These are phyloP conservation scores for Metschnikowia hibisci DNA, from an alignment of 805 yeast species.

Conservation along the genomic window DNA sequence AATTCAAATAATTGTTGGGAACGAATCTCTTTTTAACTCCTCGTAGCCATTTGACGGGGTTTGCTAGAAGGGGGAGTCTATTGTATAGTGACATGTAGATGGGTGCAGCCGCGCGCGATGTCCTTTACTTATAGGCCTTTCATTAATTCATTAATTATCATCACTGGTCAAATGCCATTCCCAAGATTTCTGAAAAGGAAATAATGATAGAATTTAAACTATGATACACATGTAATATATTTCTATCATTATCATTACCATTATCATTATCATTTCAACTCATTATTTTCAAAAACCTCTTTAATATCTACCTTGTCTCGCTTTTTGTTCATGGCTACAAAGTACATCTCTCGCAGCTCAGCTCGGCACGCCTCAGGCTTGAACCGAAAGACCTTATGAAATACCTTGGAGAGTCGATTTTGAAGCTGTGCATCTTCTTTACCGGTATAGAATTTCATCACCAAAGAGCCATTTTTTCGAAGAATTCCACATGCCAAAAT, in stretches of 20 bases:
- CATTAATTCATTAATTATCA: no score
- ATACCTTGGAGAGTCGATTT: slow-evolving; percentile 51
- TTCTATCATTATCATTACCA: no score
- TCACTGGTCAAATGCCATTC: no score
- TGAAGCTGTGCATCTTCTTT: slow-evolving; percentile 69
- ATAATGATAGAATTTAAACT: no score
- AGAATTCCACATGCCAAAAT: slow-evolving; percentile 70
- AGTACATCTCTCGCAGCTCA: slow-evolving; percentile 80
- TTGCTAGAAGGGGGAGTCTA: slow-evolving; percentile 28
- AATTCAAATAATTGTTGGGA: slow-evolving; percentile 17
- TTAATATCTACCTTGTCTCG: slow-evolving; percentile 9
- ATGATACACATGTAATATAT: no score
- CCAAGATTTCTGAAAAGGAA: no score
- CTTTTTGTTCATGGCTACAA: slow-evolving; percentile 59
- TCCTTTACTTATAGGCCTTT: no score
- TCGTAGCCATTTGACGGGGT: slow-evolving; percentile 28
- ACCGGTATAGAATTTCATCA: slow-evolving; percentile 85
- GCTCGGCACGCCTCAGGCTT: slow-evolving; percentile 80
- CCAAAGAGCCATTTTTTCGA: slow-evolving; percentile 64
- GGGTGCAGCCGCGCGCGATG: background rate
- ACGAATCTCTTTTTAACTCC: slow-evolving; percentile 21
- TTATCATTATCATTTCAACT: no score
- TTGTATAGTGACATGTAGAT: slow-evolving; percentile 7
- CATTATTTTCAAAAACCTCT: slow-evolving; percentile 5
- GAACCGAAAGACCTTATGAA: slow-evolving; percentile 58